Evolutionary conservation across 140 eudicot species (phyloP), one percentile per base, ranked within the genome.

Genomic region (Anethum foeniculum): DNA sequence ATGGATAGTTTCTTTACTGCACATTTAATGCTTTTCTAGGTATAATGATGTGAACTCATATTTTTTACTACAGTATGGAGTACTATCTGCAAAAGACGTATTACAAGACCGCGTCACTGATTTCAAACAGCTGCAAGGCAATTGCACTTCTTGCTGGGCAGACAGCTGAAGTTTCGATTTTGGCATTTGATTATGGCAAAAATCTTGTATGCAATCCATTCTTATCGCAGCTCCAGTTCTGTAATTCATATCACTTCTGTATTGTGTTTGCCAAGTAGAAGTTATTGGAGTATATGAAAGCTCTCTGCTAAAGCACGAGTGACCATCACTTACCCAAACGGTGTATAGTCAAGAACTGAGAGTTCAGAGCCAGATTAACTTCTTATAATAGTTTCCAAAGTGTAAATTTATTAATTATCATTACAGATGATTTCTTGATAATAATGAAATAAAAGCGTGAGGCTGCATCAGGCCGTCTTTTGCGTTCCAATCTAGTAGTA

Each of bases 61-160:
- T 54, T 7, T 76, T 54, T 46, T 65, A 14, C 49, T 86, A 91
- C 91, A 95, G 99, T 88, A 95, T 95, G 99, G 96, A 92, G 48
- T 95, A 95, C 88, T 95, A 95, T 82, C 82, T 95, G 91, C 89
- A 95, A 84, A 95, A 95, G 91, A 90, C 97, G 71, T 92, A 90
- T 85, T 95, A 87, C 90, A 95, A 95, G 88, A 95, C 97, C 32
- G 97, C 97, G 47, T 95, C 99, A 3, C 85, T 95, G 82, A 92
- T 95, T 64, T 90, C 99, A 39, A 95, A 92, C 84, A 92, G 99
- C 91, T 92, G 97, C 91, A 90, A 95, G 82, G 87, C 99, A 39
- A 88, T 95, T 85, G 97, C 99, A 46, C 97, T 95, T 84, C 92
- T 95, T 75, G 93, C 97, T 0, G 99, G 99, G 65, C 96, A 95